These are phyloP conservation scores for Stagonosporopsis cucurbitacearum DNA, from an alignment of 2,329 filamentous ascomycete genomes.

Conservation along the genomic window DNA sequence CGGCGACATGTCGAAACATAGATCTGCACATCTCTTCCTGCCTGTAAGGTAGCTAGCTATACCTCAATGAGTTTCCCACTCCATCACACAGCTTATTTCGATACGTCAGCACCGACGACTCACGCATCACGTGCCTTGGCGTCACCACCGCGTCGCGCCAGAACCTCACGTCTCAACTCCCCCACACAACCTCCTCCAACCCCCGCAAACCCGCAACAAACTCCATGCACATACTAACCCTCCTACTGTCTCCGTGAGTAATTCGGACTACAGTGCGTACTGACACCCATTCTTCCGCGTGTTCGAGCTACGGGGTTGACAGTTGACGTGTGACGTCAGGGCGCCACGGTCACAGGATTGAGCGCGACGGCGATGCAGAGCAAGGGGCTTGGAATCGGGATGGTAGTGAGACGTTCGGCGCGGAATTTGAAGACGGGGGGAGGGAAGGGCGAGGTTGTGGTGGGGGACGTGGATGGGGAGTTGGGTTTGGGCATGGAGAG, in stretches of 20 bases:
- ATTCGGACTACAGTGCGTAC: conserved; percentile 11
- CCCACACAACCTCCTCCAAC: too few relatives aligned
- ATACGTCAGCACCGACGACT: conserved; percentile 33
- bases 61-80: too few relatives aligned
- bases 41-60: too few relatives aligned
- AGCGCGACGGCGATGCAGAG: too few relatives aligned
- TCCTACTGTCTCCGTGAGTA: too few relatives aligned
- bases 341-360: conserved; percentile 2
- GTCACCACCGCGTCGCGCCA: conserved; percentile 27
- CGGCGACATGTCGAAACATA: too few relatives aligned
- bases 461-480: not conserved
- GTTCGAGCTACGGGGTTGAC: too few relatives aligned
- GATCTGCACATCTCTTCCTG: too few relatives aligned
- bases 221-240: too few relatives aligned
- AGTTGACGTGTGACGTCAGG: conserved; percentile 33
- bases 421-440: conserved; percentile 53
- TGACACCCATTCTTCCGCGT: conserved; percentile 55
- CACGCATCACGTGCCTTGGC: conserved; percentile 36
- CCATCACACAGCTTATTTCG: not conserved
- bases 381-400: too few relatives aligned
- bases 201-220: too few relatives aligned
- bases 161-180: too few relatives aligned
- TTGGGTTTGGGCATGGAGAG: conserved; percentile 16
- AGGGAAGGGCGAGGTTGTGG: not conserved
- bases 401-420: conserved; percentile 62